Conservation (phyloP, 257 asterid genomes). For the Capsicum baccatum region DNA sequence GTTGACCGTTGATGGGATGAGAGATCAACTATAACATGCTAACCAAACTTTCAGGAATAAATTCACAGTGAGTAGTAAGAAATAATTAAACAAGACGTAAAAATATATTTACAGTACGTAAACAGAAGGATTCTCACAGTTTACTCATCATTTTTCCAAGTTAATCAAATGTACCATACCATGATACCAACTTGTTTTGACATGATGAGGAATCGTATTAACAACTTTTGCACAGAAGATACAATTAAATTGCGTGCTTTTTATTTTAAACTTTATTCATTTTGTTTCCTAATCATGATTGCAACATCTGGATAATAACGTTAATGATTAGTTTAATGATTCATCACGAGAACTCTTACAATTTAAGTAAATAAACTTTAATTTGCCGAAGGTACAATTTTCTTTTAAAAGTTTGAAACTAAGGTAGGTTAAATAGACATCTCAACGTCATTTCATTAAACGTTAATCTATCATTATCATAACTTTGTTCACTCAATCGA, state of each 20-base stretch:
- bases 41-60: slow-evolving; percentile 3
- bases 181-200: not conserved
- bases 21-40: not conserved
- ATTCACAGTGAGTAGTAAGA: not conserved
- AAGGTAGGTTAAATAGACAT: slow-evolving; percentile 18
- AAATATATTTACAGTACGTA: not conserved
- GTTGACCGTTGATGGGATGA: not conserved
- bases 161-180: not conserved
- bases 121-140: slow-evolving; percentile 1
- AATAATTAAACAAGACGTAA: not conserved
- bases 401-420: not conserved
- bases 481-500: not conserved
- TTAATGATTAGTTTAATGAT: not conserved
- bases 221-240: not conserved
- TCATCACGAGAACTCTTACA: not conserved
- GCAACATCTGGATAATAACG: not conserved
- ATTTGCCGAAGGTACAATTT: not conserved
- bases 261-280: not conserved
- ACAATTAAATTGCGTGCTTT: not conserved
- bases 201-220: not conserved
- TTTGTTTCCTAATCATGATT: not conserved
- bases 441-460: slow-evolving; percentile 23
- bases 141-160: not conserved
- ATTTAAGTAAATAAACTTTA: slow-evolving; percentile 12
- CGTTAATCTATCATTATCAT: slow-evolving; percentile 29